Evolutionary conservation across 345 rosid species (phyloP), one percentile per base, ranked within the genome.

Genomic region (Streptanthus diversifolius): DNA sequence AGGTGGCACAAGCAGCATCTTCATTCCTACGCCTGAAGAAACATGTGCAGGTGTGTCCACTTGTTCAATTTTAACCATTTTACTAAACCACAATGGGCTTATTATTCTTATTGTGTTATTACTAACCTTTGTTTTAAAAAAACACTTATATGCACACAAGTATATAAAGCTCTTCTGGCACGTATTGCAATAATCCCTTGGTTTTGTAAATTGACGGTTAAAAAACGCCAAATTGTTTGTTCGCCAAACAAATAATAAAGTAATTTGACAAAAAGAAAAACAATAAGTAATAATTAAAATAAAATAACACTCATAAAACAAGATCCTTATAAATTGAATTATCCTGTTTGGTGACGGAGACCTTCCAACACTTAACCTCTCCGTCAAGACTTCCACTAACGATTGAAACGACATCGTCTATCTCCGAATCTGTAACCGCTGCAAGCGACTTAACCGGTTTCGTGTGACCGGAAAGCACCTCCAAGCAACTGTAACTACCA

Each of bases 301-400:
- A 25, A 25, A 25, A 22, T 1, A 22, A 22, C 25, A 17, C 8
- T 49, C 24, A 77, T 39, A 19, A 15, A 48, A 24, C 21, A 14
- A 45, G 58, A 75, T 75, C 15, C 14, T 36, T 60, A 54, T 73
- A 54, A 15, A 74, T 15, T 12, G 79, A 79, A 63, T 66, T 66
- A 24, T 21, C 51, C 53, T 70, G 81, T 66, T 41, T 76, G 52
- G 85, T 82, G 41, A 88, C 58, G 32, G 80, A 54, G 29, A 88
- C 83, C 66, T 77, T 85, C 95, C 98, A 86, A 69, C 75, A 81
- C 76, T 76, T 90, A 5, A 86, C 79, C 83, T 88, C 95, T 4
- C 98, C 96, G 24, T 88, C 96, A 11, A 92, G 83, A 78, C 91
- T 83, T 5, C 98, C 98, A 47, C 96, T 83, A 32, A 81, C 76